phyloP scores from a whole-genome alignment of 2,329 filamentous ascomycete genomes.

The Dactylellina leptospora region DNA sequence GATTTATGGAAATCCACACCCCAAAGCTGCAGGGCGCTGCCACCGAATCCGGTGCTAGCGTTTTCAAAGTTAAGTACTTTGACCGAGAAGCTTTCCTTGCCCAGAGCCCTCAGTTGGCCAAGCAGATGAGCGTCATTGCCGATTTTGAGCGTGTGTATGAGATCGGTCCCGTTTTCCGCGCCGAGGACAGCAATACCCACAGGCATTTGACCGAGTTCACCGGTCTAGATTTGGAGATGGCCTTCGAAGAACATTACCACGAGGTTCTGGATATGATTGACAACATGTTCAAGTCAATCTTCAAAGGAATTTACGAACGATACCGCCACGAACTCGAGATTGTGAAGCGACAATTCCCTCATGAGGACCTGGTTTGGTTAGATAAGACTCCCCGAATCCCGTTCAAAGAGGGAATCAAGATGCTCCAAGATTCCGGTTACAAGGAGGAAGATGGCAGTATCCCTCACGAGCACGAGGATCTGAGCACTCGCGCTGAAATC shows the following conservation, averaged over 20 bases:
- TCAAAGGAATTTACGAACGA: constrained; percentile 74
- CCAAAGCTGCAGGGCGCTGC: constrained; percentile 90
- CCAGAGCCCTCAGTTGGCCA: constrained; percentile 89
- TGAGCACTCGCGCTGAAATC: constrained; percentile 86
- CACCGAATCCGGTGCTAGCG: constrained; percentile 88
- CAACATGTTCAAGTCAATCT: constrained; percentile 79
- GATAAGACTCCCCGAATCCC: constrained; percentile 83
- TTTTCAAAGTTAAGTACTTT: constrained; percentile 94
- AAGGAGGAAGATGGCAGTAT: constrained; percentile 77
- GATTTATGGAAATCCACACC: constrained; percentile 92
- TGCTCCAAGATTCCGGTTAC: constrained; percentile 82
- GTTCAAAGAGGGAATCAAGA: constrained; percentile 79
- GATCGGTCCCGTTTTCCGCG: constrained; percentile 87
- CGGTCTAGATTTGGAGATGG: constrained; percentile 91
- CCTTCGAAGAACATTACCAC: constrained; percentile 86
- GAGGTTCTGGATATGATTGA: constrained; percentile 84
- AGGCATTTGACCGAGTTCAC: constrained; percentile 95
- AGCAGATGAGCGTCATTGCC: constrained; percentile 90
- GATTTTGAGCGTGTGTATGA: constrained; percentile 92
- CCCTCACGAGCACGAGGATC: constrained; percentile 75
- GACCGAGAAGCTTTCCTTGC: constrained; percentile 85
- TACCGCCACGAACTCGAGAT: constrained; percentile 78
- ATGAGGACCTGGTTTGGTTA: constrained; percentile 84
- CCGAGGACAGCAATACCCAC: constrained; percentile 95
- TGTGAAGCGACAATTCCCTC: constrained; percentile 84